A percentile compares a stretch with the other conserved stretches of the same genome.
phyloP scores from a whole-genome alignment of 805 yeast species.

The Barnettozyma sucrosica region DNA sequence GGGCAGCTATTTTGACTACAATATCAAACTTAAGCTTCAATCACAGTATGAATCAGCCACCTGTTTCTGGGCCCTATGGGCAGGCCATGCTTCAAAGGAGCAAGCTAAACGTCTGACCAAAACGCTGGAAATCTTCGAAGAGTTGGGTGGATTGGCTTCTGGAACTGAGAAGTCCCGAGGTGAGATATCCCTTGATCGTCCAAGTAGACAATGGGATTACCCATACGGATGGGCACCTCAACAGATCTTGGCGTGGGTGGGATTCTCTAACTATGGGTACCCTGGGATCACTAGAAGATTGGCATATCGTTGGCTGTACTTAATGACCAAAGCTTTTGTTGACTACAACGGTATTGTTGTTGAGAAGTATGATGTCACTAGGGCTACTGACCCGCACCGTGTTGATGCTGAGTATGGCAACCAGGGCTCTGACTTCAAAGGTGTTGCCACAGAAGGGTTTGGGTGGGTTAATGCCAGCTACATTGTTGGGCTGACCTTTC shows the following conservation, averaged over 20 bases:
- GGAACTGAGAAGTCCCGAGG: slow-evolving; percentile 78
- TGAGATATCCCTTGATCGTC: slow-evolving; percentile 58
- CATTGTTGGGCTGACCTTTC: slow-evolving; percentile 60
- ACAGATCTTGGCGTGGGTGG: slow-evolving; percentile 91
- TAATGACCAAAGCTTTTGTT: slow-evolving; percentile 86
- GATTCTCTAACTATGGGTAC: slow-evolving; percentile 68
- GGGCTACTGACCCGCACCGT: slow-evolving; percentile 76
- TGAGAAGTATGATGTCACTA: slow-evolving; percentile 88
- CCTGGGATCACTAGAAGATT: slow-evolving; percentile 59
- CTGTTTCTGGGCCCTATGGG: slow-evolving; percentile 89
- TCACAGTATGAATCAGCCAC: slow-evolving; percentile 80
- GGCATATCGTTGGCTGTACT: slow-evolving; percentile 80
- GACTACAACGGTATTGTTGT: slow-evolving; percentile 93
- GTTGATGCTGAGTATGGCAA: slow-evolving; percentile 97
- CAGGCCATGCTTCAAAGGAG: slow-evolving; percentile 56
- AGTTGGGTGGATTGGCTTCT: slow-evolving; percentile 81
- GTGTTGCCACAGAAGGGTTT: slow-evolving; percentile 93
- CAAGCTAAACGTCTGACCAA: slow-evolving; percentile 65
- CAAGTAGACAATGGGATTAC: slow-evolving; percentile 96
- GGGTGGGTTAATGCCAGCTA: slow-evolving; percentile 97
- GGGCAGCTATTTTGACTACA: slow-evolving; percentile 80
- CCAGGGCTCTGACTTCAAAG: slow-evolving; percentile 88
- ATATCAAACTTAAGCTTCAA: slow-evolving; percentile 50
- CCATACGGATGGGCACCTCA: slow-evolving; percentile 99
- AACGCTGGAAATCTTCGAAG: slow-evolving; percentile 69